Conservation (phyloP, 1,284 basidiomycete species). For the Prillingera fragicola region DNA sequence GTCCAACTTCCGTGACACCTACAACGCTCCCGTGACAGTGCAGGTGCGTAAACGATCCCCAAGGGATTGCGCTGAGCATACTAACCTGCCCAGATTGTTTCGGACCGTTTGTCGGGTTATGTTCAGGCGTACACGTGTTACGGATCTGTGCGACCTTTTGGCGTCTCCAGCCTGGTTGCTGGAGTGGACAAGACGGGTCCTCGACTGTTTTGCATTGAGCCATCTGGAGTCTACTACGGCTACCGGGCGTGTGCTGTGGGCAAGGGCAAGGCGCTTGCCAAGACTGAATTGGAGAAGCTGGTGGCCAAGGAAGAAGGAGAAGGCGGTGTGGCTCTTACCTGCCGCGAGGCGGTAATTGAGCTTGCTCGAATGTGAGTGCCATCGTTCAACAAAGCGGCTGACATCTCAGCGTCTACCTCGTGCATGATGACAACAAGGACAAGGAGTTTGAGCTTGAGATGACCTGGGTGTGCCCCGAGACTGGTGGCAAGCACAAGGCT, state of each 20-base stretch:
- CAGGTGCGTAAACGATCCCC: conserved; percentile 55
- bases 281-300: conserved; percentile 97
- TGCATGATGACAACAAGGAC: conserved; percentile 78
- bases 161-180: conserved; percentile 85
- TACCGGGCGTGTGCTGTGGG: conserved; percentile 92
- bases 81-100: conserved; percentile 2
- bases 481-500: conserved; percentile 67
- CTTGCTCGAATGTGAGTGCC: conserved; percentile 86
- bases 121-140: conserved; percentile 96
- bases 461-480: conserved; percentile 90
- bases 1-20: conserved; percentile 66
- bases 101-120: conserved; percentile 84
- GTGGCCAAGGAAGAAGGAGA: conserved; percentile 29
- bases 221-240: conserved; percentile 88
- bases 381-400: background rate
- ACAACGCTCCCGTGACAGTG: conserved; percentile 69
- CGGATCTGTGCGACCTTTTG: conserved; percentile 95
- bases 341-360: conserved; percentile 80
- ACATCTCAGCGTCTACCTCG: conserved; percentile 76
- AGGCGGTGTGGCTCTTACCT: conserved; percentile 47
- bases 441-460: conserved; percentile 99
- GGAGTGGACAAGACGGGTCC: conserved; percentile 87
- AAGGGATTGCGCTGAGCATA: background rate
- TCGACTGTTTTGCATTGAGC: conserved; percentile 84
- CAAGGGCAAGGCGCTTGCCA: conserved; percentile 93